Base-by-base conservation (phyloP, 2,329 filamentous ascomycete species). In the Penicillium freii region DNA sequence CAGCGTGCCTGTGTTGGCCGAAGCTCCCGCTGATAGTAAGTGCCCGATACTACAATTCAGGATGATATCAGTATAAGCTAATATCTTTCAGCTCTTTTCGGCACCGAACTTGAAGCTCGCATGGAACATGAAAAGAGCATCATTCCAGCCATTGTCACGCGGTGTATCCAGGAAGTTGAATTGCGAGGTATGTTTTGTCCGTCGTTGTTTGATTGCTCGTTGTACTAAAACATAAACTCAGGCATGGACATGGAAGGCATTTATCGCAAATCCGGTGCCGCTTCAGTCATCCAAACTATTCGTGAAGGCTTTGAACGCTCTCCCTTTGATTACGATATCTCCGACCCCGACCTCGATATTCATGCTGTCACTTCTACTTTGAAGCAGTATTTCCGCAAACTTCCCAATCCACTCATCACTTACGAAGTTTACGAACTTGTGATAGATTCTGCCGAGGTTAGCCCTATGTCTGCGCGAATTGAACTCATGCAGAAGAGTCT, bases 91-190 rank as follows among this genome's bases (percentile, higher is more conserved):
- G 82, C 77, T 31, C 83, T 97, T 5, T 97, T 97, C 68, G 94
- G 94, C 21, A 94, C 92, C 2, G 94, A 99, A 51, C 82, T 99
- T 36, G 82, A 87, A 44, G 89, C 92, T 68, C 87, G 94, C 62
- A 88, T 91, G 69, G 92, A 96, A 50, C 92, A 85, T 69, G 94
- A 99, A 75, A 90, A 90, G 62, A 87, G 90, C 52, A 87, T 93
- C 68, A 93, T 99, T 60, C 94, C 94, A 47, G 88, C 87, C 61
- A 90, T 99, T 29, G 90, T 99, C 43, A 93, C 87, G 47, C 89
- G 92, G 47, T 99, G 94, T 75, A 96, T 99, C 65, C 91, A 96
- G 71, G 93, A 99, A 76, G 94, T 99, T 39, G 94, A 99, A 75
- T 79, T 94, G 23, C 87, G 94, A 71, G 94, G 93, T 76, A 71